These are phyloP conservation scores for Auriscalpium orientale DNA, from an alignment of 768 basidiomycete species.

Conservation along the genomic window DNA sequence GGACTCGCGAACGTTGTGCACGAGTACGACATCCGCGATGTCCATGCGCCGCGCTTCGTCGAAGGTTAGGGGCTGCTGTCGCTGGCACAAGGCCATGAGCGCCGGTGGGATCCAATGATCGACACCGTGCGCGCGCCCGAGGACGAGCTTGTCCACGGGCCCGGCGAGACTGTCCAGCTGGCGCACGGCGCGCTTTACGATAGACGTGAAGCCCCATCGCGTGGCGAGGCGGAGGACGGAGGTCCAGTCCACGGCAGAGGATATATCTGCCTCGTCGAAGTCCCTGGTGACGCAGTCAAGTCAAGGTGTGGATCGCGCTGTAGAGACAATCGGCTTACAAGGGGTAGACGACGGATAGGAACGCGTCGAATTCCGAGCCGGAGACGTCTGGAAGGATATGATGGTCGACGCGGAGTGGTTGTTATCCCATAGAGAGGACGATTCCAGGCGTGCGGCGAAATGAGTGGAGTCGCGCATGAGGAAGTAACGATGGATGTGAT, in stretches of 20 bases:
- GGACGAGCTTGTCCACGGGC: background rate
- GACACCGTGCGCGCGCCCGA: constrained; percentile 1
- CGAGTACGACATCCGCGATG: constrained; percentile 5
- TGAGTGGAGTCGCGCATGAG: constrained; percentile 23
- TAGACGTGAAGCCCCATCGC: constrained; percentile 24
- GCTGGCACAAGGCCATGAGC: constrained; percentile 1
- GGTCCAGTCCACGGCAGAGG: constrained; percentile 20
- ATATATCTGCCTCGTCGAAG: constrained; percentile 6
- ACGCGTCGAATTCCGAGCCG: background rate
- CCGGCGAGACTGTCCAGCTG: background rate
- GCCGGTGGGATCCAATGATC: constrained; percentile 5
- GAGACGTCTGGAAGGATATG: background rate
- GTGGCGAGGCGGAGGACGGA: constrained; percentile 21
- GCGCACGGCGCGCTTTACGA: constrained; percentile 13
- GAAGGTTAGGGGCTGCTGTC: constrained; percentile 4
- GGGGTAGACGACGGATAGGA: background rate
- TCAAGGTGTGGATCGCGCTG: background rate
- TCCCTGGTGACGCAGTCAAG: constrained; percentile 3
- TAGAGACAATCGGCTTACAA: background rate
- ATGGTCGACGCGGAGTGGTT: background rate
- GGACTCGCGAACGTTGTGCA: constrained; percentile 3
- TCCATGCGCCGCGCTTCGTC: constrained; percentile 6
- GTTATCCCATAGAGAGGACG: background rate
- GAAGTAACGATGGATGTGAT: constrained; percentile 19
- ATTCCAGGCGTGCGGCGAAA: background rate